phyloP scores from a whole-genome alignment of 2,329 filamentous ascomycete genomes.

The Beauveria pseudobassiana region DNA sequence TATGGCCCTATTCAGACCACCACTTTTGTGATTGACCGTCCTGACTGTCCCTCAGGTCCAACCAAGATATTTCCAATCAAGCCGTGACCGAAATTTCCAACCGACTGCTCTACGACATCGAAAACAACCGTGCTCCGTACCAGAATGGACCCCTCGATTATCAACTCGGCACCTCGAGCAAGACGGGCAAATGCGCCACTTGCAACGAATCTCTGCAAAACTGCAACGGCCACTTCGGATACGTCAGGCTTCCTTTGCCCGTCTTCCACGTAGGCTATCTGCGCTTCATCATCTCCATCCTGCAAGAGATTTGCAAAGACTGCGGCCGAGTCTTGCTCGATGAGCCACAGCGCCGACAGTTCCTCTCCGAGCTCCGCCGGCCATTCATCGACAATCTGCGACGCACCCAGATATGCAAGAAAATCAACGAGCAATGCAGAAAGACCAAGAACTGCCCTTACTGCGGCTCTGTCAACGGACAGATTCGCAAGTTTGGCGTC shows the following conservation, averaged over 20 bases:
- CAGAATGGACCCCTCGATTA: conserved; percentile 80
- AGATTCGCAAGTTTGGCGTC: conserved; percentile 86
- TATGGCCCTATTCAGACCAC: neutral
- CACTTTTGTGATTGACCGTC: neutral
- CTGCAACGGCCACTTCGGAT: conserved; percentile 93
- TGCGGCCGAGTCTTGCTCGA: conserved; percentile 79
- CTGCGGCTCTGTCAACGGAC: conserved; percentile 77
- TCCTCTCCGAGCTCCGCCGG: conserved; percentile 71
- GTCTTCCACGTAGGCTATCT: conserved; percentile 96
- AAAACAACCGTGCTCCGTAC: conserved; percentile 67
- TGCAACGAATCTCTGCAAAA: conserved; percentile 74
- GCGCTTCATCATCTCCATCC: conserved; percentile 82
- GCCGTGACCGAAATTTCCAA: conserved; percentile 93
- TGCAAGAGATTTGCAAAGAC: conserved; percentile 93
- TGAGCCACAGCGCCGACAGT: conserved; percentile 69
- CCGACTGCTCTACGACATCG: conserved; percentile 84
- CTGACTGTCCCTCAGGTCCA: conserved; percentile 50
- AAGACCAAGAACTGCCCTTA: conserved; percentile 78
- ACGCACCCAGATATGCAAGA: conserved; percentile 76
- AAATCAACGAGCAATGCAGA: conserved; percentile 80
- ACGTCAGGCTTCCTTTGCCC: conserved; percentile 82
- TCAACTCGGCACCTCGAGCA: conserved; percentile 83
- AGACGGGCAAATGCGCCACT: conserved; percentile 70
- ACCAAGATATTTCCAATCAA: conserved; percentile 91
- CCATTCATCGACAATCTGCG: conserved; percentile 82